Base-by-base conservation (phyloP, 371 early-diverging fungal genomes). In the Haplosporangium sp. region DNA sequence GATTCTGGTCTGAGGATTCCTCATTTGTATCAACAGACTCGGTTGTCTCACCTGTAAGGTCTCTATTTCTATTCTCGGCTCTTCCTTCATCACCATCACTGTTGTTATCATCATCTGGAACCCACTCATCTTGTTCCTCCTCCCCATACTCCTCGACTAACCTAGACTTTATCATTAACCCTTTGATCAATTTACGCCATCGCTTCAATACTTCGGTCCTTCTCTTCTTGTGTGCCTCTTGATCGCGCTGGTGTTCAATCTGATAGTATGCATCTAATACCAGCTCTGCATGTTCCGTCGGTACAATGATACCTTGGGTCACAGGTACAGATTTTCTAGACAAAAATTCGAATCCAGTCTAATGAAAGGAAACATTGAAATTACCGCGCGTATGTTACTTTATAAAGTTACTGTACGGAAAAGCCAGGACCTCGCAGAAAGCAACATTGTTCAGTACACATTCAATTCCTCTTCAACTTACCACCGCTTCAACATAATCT, bases 401-500 rank as follows among this genome's bases (percentile, higher is more conserved):
- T 59, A 57, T 5, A 2, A 13, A 38, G 10, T 27, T 57, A 13
- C 11, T 13, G 35, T 15, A 9, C 39, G 39, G 40, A 19, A 59
- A 59, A 38, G 6, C 4, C 11, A 38, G 35, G 56, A 35, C 35
- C 20, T 34, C 34, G 53, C 20, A 8, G 20, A 53, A 53, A 53
- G 53, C 10, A 4, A 13, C 35, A 2, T 52, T 52, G 13, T 48
- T 48, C n/a, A n/a, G 48, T 48, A 17, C n/a, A 17, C 48, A 17
- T 48, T 13, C 48, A 48, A 13, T n/a, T 17, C 48, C n/a, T 2
- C 17, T 2, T 48, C 13, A 48, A 67, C 85, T 72, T 84, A 93
- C 94, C 63, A 96, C 93, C 1, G 96, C 96, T 19, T 88, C 90
- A 0, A 88, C 95, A 79, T 86, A 95, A 65, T 96, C 95, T 19